Percentiles rank a stretch among this genome's conserved stretches.
Evolutionary conservation across 192 early-diverging fungal species (phyloP).

Genomic region (Pecoramyces ruminantium): DNA sequence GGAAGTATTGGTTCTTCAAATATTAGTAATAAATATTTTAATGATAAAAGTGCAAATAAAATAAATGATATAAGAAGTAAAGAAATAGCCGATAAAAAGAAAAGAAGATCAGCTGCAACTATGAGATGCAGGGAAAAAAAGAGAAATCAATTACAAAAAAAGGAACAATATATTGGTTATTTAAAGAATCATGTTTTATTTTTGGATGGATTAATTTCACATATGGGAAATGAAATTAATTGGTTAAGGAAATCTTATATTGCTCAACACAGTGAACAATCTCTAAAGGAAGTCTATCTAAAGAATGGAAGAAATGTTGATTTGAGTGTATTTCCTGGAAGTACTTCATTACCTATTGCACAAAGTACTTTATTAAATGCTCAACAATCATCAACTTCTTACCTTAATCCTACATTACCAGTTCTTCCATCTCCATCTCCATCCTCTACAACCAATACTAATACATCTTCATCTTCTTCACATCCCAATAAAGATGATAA

Average conservation of each 20-base stretch:
- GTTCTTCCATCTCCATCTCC: too few relatives aligned
- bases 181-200: not conserved
- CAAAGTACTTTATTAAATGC: too few relatives aligned
- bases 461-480: too few relatives aligned
- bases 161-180: not conserved
- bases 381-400: too few relatives aligned
- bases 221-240: not conserved
- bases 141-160: not conserved
- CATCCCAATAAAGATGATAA: too few relatives aligned
- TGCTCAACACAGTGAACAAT: not conserved
- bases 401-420: too few relatives aligned
- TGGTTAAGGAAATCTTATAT: not conserved
- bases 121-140: not conserved
- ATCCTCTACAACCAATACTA: too few relatives aligned
- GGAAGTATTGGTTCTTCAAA: too few relatives aligned
- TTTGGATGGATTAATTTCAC: not conserved
- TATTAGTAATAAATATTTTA: too few relatives aligned
- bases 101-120: not conserved
- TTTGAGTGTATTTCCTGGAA: not conserved
- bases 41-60: not conserved
- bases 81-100: not conserved
- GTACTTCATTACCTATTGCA: not conserved
- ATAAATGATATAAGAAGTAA: not conserved
- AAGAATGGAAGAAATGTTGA: not conserved
- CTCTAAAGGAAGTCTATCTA: not conserved